Conservation (phyloP, 2,329 filamentous ascomycete genomes). For the Pseudopyricularia cyperi region DNA sequence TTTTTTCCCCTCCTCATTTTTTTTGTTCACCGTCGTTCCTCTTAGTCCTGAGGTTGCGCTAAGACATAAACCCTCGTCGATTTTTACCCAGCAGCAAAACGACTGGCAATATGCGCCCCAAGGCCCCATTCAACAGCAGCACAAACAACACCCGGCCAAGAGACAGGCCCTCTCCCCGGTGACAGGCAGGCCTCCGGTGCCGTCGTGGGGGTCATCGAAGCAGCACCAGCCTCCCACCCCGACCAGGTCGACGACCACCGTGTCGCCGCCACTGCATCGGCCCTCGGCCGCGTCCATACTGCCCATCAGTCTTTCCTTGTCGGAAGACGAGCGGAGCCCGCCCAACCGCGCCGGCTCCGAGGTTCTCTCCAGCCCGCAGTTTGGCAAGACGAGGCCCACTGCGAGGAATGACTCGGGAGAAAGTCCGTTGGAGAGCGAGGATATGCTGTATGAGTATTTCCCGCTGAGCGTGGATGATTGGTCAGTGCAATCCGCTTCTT, state of each 20-base stretch:
- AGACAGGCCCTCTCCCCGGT: slow-evolving; percentile 38
- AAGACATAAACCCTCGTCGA: background rate
- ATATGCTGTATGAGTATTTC: slow-evolving; percentile 90
- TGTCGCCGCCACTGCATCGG: slow-evolving; percentile 5
- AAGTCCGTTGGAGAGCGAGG: slow-evolving; percentile 62
- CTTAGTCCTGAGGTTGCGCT: no score
- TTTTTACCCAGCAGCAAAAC: slow-evolving; percentile 13
- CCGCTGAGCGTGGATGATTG: slow-evolving; percentile 83
- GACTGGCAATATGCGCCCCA: slow-evolving; percentile 26
- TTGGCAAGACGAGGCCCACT: slow-evolving; percentile 21
- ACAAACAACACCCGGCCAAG: slow-evolving; percentile 37
- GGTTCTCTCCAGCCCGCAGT: slow-evolving; percentile 28
- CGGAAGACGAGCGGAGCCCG: slow-evolving; percentile 46
- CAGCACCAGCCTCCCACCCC: slow-evolving; percentile 9
- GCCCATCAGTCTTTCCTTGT: slow-evolving; percentile 40
- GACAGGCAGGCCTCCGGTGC: slow-evolving; percentile 38
- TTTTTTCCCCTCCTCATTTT: background rate
- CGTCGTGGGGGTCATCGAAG: slow-evolving; percentile 31
- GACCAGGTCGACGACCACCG: slow-evolving; percentile 4
- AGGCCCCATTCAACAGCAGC: slow-evolving; percentile 18
- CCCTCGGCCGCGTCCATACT: slow-evolving; percentile 13
- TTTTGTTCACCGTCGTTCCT: no score
- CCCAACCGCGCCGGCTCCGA: slow-evolving; percentile 36
- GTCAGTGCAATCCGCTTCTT: slow-evolving; percentile 24
- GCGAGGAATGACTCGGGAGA: slow-evolving; percentile 22